Conservation (phyloP, 2,329 filamentous ascomycete species). For the Monilinia fructicola region DNA sequence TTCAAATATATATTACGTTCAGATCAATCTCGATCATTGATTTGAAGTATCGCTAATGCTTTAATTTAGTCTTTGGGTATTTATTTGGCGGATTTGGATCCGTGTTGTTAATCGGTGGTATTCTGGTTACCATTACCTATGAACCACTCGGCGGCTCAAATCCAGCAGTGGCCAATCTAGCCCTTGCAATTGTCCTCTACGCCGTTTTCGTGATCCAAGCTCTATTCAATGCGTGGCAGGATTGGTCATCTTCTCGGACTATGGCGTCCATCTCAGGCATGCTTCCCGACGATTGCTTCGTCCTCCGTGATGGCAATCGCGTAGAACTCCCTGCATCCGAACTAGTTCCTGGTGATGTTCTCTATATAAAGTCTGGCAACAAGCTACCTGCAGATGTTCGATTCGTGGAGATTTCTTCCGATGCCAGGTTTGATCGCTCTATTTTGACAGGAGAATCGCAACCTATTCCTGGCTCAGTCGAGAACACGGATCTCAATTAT, state of each 20-base stretch:
- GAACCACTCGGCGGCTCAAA: conserved; percentile 66
- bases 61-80: conserved; percentile 55
- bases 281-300: conserved; percentile 68
- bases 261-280: conserved; percentile 78
- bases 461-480: conserved; percentile 60
- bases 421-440: conserved; percentile 71
- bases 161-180: conserved; percentile 66
- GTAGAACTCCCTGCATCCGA: conserved; percentile 53
- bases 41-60: neutral
- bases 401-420: conserved; percentile 64
- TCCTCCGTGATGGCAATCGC: conserved; percentile 58
- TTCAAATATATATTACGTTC: neutral
- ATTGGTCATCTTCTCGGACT: conserved; percentile 71
- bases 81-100: conserved; percentile 75
- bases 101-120: conserved; percentile 64
- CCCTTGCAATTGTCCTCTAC: conserved; percentile 69
- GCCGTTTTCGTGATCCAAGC: conserved; percentile 68
- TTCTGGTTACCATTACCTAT: conserved; percentile 75
- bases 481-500: conserved; percentile 68
- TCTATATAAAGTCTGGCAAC: conserved; percentile 67
- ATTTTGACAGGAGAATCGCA: conserved; percentile 71
- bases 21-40: neutral
- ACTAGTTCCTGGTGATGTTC: conserved; percentile 69
- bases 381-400: conserved; percentile 73
- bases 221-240: conserved; percentile 66